Evolutionary conservation across 305 asterid genomes (phyloP), one percentile per base, ranked within the genome.

Genomic region (Fraxinus greggii): DNA sequence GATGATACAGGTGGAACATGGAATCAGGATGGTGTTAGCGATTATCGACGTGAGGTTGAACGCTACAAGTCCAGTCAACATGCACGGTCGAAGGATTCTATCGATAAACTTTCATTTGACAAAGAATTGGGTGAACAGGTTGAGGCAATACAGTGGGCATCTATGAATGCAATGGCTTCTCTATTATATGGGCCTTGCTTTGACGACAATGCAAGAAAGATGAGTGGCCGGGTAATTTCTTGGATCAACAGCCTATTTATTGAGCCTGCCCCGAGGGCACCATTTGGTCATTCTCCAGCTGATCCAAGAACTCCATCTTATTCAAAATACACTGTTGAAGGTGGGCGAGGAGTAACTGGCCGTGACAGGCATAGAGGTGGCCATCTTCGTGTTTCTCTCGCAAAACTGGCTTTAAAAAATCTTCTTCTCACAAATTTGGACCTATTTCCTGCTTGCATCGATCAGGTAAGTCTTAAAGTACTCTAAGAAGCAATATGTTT

Each of bases 101-200:
- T 92, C 2, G 99, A 97, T 87, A 95, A 93, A 85, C 90, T 97
- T 83, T 92, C 98, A 83, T 97, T 97, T 83, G 99, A 97, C 86
- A 95, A 92, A 86, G 99, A 97, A 84, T 80, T 97, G 90, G 83
- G 90, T 76, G 99, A 97, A 89, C 99, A 97, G 89, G 97, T 97
- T 31, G 99, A 97, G 87, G 98, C 98, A 80, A 95, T 97, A 86
- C 99, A 97, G 80, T 95, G 98, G 98, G 97, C 98, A 70, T 93
- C 98, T 82, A 95, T 97, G 99, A 93, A 95, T 84, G 99, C 99
- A 24, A 93, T 97, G 99, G 97, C 99, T 79, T 95, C 99, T 38
- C 91, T 97, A 70, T 87, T 97, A 76, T 97, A 95, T 65, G 99
- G 99, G 54, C 98, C 98, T 83, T 97, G 99, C 93, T 97, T 97